phyloP scores from a whole-genome alignment of 805 yeast genomes.

The Cyberlindnera suaveolens region DNA sequence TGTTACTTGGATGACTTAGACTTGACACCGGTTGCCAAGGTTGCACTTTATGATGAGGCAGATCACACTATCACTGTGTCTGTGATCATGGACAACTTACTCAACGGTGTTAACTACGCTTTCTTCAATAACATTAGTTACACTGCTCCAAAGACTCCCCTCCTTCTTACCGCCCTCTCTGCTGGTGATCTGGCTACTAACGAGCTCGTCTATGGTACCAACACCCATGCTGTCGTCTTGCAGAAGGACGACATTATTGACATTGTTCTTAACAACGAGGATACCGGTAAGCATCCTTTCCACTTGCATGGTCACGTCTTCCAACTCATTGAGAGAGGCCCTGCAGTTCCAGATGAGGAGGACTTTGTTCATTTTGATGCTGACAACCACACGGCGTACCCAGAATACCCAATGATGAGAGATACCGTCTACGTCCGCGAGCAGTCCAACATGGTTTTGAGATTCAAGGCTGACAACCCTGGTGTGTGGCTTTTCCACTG shows the following conservation, averaged over 20 bases:
- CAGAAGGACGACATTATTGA: conserved; percentile 53
- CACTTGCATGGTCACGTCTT: conserved; percentile 87
- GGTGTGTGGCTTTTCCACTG: conserved; percentile 99
- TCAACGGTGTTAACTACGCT: conserved; percentile 90
- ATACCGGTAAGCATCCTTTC: conserved; percentile 95
- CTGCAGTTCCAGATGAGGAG: conserved; percentile 44
- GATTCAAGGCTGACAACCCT: conserved; percentile 91
- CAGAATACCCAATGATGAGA: conserved; percentile 76
- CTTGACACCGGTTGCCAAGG: conserved; percentile 56
- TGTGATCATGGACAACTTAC: conserved; percentile 79
- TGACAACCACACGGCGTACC: conserved; percentile 42
- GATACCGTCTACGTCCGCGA: conserved; percentile 78
- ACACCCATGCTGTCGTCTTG: conserved; percentile 73
- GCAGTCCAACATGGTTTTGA: conserved; percentile 76
- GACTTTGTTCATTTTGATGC: conserved; percentile 52
- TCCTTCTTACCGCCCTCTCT: conserved; percentile 69
- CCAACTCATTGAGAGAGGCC: conserved; percentile 77
- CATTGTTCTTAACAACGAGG: conserved; percentile 76
- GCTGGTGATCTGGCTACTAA: conserved; percentile 57
- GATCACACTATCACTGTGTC: conserved; percentile 65
- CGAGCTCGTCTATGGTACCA: conserved; percentile 61
- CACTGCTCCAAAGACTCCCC: conserved; percentile 78
- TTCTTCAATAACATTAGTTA: conserved; percentile 86
- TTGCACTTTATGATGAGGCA: conserved; percentile 55
- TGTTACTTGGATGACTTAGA: conserved; percentile 71